Percentiles rank a stretch among this genome's conserved stretches.
phyloP scores from a whole-genome alignment of 2,329 filamentous ascomycete species.

The Beauveria varroae region DNA sequence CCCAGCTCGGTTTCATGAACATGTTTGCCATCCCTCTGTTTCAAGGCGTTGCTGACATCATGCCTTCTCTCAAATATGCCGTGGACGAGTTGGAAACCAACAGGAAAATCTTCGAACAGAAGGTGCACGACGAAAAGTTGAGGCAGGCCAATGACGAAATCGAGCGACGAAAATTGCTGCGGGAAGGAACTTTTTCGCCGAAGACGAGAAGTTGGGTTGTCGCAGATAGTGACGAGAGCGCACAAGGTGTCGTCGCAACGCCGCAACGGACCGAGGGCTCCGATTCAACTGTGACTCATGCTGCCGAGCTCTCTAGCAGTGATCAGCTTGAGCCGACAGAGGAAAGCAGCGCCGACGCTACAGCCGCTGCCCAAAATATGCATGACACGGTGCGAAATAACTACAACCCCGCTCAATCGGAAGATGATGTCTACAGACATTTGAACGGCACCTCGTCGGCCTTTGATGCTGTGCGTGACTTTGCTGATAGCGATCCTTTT shows the following conservation, averaged over 20 bases:
- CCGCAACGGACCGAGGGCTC: conserved; percentile 7
- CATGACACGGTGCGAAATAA: not conserved
- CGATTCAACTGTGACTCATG: conserved; percentile 3
- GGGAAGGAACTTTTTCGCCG: conserved; percentile 37
- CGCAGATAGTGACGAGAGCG: conserved; percentile 16
- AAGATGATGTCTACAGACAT: conserved; percentile 28
- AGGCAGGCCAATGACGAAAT: conserved; percentile 31
- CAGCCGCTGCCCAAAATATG: not conserved
- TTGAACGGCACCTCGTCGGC: conserved; percentile 29
- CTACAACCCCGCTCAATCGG: conserved; percentile 16
- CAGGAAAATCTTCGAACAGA: conserved; percentile 63
- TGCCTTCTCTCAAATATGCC: conserved; percentile 78
- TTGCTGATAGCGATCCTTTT: conserved; percentile 44
- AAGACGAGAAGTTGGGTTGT: conserved; percentile 35
- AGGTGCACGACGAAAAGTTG: conserved; percentile 56
- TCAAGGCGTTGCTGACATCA: conserved; percentile 74
- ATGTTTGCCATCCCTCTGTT: conserved; percentile 92
- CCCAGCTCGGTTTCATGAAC: conserved; percentile 94
- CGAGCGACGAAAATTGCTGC: conserved; percentile 26
- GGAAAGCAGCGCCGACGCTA: not conserved
- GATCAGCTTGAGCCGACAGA: not conserved
- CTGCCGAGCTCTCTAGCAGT: not conserved
- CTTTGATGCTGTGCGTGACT: conserved; percentile 41
- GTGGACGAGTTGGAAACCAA: conserved; percentile 76
- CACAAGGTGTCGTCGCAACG: not conserved